Percentiles rank a stretch among this genome's conserved stretches.
Conservation (phyloP, 129 eudicot genomes). For the Lactuca sativa region DNA sequence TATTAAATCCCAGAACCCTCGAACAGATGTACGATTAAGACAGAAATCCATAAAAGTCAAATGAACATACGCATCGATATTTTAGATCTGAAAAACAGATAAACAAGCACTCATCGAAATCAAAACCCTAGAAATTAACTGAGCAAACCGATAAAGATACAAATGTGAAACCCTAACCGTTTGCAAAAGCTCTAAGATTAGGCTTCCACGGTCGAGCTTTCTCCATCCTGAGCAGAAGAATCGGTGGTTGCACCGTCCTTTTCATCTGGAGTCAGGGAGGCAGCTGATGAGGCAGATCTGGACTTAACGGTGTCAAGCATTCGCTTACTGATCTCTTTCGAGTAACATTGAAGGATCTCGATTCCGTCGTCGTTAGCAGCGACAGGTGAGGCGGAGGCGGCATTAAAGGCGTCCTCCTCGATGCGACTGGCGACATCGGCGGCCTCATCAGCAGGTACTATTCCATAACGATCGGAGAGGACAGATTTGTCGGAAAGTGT, state of each 20-base stretch:
- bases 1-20: constrained; percentile 15
- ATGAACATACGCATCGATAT: constrained; percentile 2
- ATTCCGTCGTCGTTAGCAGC: constrained; percentile 63
- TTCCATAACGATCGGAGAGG: constrained; percentile 82
- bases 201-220: constrained; percentile 17
- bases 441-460: constrained; percentile 62
- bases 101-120: constrained; percentile 20
- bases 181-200: constrained; percentile 4
- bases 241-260: constrained; percentile 4
- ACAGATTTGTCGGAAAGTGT: constrained; percentile 72
- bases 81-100: constrained; percentile 14
- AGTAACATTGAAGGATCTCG: constrained; percentile 70
- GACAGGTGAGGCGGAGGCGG: constrained; percentile 35
- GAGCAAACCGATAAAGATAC: constrained; percentile 6
- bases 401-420: constrained; percentile 70
- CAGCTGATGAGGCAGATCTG: constrained; percentile 44
- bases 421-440: constrained; percentile 33
- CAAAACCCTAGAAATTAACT: constrained; percentile 27
- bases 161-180: constrained; percentile 24
- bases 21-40: constrained; percentile 13
- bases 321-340: constrained; percentile 82
- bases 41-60: constrained; percentile 25
- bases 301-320: constrained; percentile 77
- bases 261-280: constrained; percentile 5
- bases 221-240: constrained; percentile 4